Evolutionary conservation across 805 yeast species (phyloP).

Genomic region (Cyberlindnera subsufficiens): DNA sequence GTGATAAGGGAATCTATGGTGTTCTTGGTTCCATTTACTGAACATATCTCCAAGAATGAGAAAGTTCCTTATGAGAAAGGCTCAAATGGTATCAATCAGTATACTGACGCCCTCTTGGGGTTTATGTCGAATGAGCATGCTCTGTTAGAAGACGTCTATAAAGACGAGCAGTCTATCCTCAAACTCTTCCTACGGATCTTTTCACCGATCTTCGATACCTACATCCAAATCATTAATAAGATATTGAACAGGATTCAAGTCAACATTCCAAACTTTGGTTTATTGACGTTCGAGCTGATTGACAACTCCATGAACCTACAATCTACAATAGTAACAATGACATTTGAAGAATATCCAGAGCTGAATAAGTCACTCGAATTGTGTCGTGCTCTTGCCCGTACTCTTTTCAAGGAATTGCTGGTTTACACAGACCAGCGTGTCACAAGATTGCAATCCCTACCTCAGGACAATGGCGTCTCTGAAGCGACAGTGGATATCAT

Average conservation of each 20-base stretch:
- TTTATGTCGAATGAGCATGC: slow-evolving; percentile 45
- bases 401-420: slow-evolving; percentile 53
- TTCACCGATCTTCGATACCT: slow-evolving; percentile 31
- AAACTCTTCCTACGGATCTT: slow-evolving; percentile 29
- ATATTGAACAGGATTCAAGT: slow-evolving; percentile 33
- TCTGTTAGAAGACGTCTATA: slow-evolving; percentile 37
- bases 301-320: slow-evolving; percentile 37
- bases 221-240: slow-evolving; percentile 30
- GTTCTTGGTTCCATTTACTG: slow-evolving; percentile 40
- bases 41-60: slow-evolving; percentile 29
- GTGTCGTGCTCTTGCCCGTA: slow-evolving; percentile 27
- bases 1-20: slow-evolving; percentile 39
- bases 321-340: slow-evolving; percentile 26
- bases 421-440: slow-evolving; percentile 49
- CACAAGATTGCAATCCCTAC: slow-evolving; percentile 38
- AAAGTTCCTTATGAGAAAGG: slow-evolving; percentile 56
- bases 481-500: slow-evolving; percentile 69
- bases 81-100: slow-evolving; percentile 49
- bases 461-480: slow-evolving; percentile 65
- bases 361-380: slow-evolving; percentile 17
- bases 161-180: slow-evolving; percentile 25
- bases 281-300: slow-evolving; percentile 52
- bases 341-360: slow-evolving; percentile 14
- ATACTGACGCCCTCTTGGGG: slow-evolving; percentile 45
- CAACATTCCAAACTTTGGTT: slow-evolving; percentile 38